These are phyloP conservation scores for Pythium plurisporium DNA, from an alignment of 352 stramenopile species.

Conservation along the genomic window DNA sequence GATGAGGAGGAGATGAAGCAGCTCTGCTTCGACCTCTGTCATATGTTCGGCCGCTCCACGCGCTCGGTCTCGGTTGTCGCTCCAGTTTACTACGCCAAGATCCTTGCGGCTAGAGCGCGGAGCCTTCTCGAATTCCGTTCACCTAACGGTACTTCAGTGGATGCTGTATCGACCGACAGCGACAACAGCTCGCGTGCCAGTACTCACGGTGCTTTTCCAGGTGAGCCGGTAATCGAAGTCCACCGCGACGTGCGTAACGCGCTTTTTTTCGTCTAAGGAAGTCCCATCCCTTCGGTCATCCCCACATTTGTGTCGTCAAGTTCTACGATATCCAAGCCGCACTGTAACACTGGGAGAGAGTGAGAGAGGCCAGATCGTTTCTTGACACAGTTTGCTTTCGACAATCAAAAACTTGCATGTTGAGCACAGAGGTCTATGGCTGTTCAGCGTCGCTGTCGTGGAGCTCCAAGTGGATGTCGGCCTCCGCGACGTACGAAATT, in stretches of 20 bases:
- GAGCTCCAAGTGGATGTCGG: constrained; percentile 82
- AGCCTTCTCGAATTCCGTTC: neutral
- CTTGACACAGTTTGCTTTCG: no score
- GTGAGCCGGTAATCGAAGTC: constrained; percentile 5
- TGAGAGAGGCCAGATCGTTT: no score
- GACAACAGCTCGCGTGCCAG: constrained; percentile 9
- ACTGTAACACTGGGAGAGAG: neutral
- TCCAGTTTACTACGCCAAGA: constrained; percentile 5
- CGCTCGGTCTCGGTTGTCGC: constrained; percentile 7
- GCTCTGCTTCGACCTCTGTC: constrained; percentile 6
- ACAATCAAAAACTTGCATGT: constrained; percentile 1
- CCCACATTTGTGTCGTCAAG: neutral
- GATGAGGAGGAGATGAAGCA: neutral
- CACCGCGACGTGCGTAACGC: constrained; percentile 16
- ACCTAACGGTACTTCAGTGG: neutral
- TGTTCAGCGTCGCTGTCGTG: constrained; percentile 19
- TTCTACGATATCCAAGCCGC: neutral
- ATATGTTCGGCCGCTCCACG: constrained; percentile 1
- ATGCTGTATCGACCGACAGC: constrained; percentile 15
- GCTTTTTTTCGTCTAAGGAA: constrained; percentile 15
- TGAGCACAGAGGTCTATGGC: neutral
- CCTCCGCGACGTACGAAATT: constrained; percentile 72
- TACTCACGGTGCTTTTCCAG: neutral
- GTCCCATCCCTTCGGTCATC: neutral
- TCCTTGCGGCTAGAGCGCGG: neutral